A percentile compares a stretch with the other conserved stretches of the same genome.
Evolutionary conservation across 177 flowering plant species (phyloP).

Genomic region (Vitis hybrid): DNA sequence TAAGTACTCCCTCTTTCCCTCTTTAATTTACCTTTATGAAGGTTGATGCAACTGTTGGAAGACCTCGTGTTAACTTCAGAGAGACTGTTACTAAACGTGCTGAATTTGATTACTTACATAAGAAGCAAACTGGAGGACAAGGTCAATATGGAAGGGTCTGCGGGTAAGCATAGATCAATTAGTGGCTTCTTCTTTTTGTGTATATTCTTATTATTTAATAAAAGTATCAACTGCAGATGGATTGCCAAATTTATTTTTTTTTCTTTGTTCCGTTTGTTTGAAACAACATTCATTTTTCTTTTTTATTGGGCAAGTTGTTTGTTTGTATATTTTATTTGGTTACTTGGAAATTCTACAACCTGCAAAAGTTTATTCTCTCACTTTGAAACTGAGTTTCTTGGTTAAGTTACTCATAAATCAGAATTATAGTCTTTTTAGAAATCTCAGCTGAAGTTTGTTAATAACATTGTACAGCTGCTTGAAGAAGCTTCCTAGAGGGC

Average conservation of each 20-base stretch:
- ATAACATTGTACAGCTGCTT: too few species aligned
- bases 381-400: background rate
- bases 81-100: constrained; percentile 96
- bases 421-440: too few species aligned
- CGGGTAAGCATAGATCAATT: constrained; percentile 55
- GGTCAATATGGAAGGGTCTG: constrained; percentile 97
- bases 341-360: background rate
- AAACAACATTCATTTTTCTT: too few species aligned
- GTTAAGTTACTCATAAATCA: too few species aligned
- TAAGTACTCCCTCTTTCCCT: constrained; percentile 1
- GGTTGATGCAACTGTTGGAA: constrained; percentile 98
- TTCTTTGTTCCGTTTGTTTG: too few species aligned
- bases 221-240: background rate
- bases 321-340: too few species aligned
- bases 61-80: constrained; percentile 98
- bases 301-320: too few species aligned
- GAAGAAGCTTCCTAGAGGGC: too few species aligned
- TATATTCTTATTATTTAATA: background rate
- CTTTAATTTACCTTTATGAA: constrained; percentile 22
- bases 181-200: background rate
- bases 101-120: constrained; percentile 96
- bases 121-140: constrained; percentile 97
- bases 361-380: background rate
- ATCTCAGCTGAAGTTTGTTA: too few species aligned
- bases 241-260: too few species aligned